Evolutionary conservation across 768 basidiomycete genomes (phyloP).

Genomic region (Mycena filopes): DNA sequence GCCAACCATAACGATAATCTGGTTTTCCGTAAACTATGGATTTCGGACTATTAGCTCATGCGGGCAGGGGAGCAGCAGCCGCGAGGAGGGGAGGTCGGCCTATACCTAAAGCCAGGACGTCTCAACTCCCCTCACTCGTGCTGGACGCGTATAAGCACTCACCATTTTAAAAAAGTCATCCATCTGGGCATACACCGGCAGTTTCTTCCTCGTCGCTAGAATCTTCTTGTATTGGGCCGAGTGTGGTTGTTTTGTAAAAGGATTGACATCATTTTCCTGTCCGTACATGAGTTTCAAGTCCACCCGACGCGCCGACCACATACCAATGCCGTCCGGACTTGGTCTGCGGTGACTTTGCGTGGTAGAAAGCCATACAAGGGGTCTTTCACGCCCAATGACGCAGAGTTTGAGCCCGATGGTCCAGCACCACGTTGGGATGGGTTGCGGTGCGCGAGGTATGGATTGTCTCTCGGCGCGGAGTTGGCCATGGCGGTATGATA

Average conservation of each 20-base stretch:
- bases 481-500: constrained; percentile 13
- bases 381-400: constrained; percentile 49
- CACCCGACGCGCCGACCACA: constrained; percentile 36
- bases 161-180: constrained; percentile 91
- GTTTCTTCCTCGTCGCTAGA: constrained; percentile 81
- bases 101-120: constrained; percentile 55
- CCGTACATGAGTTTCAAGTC: background rate
- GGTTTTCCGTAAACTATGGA: constrained; percentile 75
- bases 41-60: constrained; percentile 39
- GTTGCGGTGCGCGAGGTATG: constrained; percentile 61
- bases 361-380: constrained; percentile 83
- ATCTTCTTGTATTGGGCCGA: constrained; percentile 88
- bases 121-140: constrained; percentile 54
- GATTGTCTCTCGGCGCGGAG: constrained; percentile 52
- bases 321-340: constrained; percentile 80
- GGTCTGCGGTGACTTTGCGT: constrained; percentile 69
- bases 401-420: constrained; percentile 31
- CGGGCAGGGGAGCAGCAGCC: constrained; percentile 25
- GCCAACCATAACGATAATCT: constrained; percentile 91
- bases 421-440: constrained; percentile 47
- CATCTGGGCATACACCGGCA: constrained; percentile 95
- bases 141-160: constrained; percentile 55
- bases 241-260: constrained; percentile 87
- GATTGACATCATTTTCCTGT: constrained; percentile 84
- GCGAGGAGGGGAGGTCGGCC: constrained; percentile 41